Evolutionary conservation across 139 green algal genomes (phyloP).

Genomic region (Haematococcus lacustris): DNA sequence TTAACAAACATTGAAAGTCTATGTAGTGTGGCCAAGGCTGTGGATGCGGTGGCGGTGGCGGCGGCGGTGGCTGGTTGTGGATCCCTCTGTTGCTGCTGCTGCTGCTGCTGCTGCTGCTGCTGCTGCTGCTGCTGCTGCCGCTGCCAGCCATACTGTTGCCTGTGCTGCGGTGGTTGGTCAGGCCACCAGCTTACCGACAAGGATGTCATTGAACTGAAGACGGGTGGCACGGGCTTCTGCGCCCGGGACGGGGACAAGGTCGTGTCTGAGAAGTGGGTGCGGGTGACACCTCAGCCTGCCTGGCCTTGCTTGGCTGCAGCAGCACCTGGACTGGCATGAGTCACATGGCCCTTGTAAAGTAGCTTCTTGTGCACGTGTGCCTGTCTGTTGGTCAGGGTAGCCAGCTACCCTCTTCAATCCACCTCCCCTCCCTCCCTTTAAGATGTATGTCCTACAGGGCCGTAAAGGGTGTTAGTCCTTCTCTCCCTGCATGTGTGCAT

Average conservation of each 20-base stretch:
- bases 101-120: too few relatives aligned
- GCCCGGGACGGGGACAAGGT: slow-evolving; percentile 59
- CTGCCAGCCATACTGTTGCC: too few relatives aligned
- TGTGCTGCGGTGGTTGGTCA: too few relatives aligned
- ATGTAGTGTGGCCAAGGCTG: too few relatives aligned
- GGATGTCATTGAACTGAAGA: slow-evolving; percentile 72
- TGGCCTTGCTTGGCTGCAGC: neutral
- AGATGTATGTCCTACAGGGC: neutral
- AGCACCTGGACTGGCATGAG: neutral
- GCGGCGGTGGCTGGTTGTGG: too few relatives aligned
- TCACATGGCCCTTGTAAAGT: neutral
- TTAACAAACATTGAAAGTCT: too few relatives aligned
- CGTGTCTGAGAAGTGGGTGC: slow-evolving; percentile 24
- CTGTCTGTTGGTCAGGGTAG: neutral
- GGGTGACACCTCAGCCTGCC: neutral
- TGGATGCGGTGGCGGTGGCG: too few relatives aligned
- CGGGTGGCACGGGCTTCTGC: slow-evolving; percentile 72
- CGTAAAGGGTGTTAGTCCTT: neutral
- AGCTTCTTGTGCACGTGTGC: neutral
- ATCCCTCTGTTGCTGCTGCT: too few relatives aligned
- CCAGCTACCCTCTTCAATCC: neutral
- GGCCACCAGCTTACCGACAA: slow-evolving; percentile 24
- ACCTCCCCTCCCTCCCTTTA: neutral
- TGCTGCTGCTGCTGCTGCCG: too few relatives aligned
- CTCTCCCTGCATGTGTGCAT: neutral